A percentile compares a stretch with the other conserved stretches of the same genome.
Evolutionary conservation across 345 rosid species (phyloP).

Genomic region (Clausena lansium): DNA sequence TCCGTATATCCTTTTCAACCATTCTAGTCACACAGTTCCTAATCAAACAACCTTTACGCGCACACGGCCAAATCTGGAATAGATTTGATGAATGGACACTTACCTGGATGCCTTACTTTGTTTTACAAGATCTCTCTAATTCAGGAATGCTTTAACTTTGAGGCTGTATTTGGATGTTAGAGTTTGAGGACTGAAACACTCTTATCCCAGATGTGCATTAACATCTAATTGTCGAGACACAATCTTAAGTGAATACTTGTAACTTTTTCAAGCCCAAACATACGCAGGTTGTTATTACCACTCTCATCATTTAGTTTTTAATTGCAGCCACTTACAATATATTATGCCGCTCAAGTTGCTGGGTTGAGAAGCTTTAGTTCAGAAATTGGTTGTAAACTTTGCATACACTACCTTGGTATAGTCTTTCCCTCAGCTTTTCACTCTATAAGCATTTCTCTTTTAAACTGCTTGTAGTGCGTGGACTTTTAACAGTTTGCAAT

Average conservation of each 20-base stretch:
- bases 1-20: neutral
- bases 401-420: slow-evolving; percentile 91
- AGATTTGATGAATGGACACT: neutral
- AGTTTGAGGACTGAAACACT: neutral
- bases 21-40: neutral
- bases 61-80: neutral
- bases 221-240: neutral
- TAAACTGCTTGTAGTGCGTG: neutral
- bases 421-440: slow-evolving; percentile 13
- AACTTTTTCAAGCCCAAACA: neutral
- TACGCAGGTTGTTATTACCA: neutral
- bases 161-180: neutral
- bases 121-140: neutral
- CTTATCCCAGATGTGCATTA: neutral
- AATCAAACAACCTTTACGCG: neutral
- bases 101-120: neutral
- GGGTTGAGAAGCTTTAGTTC: slow-evolving; percentile 33
- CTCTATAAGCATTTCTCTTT: slow-evolving; percentile 3
- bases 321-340: slow-evolving; percentile 80
- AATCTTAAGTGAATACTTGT: neutral
- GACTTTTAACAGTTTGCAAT: neutral
- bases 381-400: slow-evolving; percentile 37
- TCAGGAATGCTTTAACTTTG: neutral
- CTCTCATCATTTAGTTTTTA: slow-evolving; percentile 2
- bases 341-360: slow-evolving; percentile 59